These are phyloP conservation scores for Pichia sp. DNA, from an alignment of 1,139 yeast genomes.

Conservation along the genomic window DNA sequence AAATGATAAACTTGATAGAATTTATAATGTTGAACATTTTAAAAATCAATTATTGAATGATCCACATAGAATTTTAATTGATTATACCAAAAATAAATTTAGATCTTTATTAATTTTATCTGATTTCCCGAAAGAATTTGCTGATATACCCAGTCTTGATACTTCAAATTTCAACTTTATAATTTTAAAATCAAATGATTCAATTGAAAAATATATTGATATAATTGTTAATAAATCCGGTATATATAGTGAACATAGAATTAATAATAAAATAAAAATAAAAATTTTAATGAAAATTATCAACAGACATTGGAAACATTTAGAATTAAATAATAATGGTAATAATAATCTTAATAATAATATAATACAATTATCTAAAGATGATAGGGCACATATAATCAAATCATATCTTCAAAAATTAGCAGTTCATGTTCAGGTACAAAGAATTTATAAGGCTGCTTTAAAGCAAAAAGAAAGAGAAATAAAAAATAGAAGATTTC, in stretches of 20 bases:
- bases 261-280: conserved; percentile 32
- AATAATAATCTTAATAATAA: not conserved
- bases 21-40: conserved; percentile 46
- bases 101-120: conserved; percentile 52
- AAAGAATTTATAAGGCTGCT: conserved; percentile 46
- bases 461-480: conserved; percentile 27
- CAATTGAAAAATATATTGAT: conserved; percentile 40
- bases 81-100: conserved; percentile 60
- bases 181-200: conserved; percentile 38
- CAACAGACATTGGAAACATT: conserved; percentile 21
- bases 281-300: conserved; percentile 34
- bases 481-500: conserved; percentile 7
- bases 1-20: conserved; percentile 42
- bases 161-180: conserved; percentile 37
- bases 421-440: conserved; percentile 57
- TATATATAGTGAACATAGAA: conserved; percentile 48
- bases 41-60: conserved; percentile 39
- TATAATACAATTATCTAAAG: too few relatives aligned
- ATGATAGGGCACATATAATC: conserved; percentile 43
- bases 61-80: conserved; percentile 57
- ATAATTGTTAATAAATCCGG: conserved; percentile 36
- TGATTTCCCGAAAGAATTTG: conserved; percentile 35
- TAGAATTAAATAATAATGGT: not conserved
- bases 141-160: conserved; percentile 28
- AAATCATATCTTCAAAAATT: conserved; percentile 41